Evolutionary conservation across 208 protist genomes (phyloP), one percentile per base, ranked within the genome.

Genomic region (Wallacemonas sp.): DNA sequence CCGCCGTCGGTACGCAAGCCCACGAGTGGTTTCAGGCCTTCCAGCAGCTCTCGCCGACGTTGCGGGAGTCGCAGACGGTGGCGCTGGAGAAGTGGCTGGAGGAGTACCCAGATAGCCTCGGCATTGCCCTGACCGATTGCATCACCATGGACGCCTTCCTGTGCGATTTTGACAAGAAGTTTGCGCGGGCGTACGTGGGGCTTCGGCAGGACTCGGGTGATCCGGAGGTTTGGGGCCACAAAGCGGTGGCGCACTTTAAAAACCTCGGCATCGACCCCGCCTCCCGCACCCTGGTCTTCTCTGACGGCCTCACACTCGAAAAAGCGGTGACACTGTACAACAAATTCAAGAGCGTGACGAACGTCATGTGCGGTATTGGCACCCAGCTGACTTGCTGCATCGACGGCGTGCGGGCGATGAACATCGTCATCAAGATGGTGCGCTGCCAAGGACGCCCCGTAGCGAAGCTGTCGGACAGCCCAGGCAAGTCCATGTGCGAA

Each of bases 11-110:
- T 26, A 96, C 90, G 21, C 90, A 96, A 61, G 90, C 90, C 15
- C 90, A 96, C 55, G 90, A 96, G 72, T 96, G 90, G 90, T 96
- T 92, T 66, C 90, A 96, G 80, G 90, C 90, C 21, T 92, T 92
- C 65, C 90, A 96, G 70, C 90, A 96, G 73, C 77, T 96, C 30
- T 70, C 79, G 4, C 77, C 90, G 33, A 54, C 58, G 27, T 76
- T 96, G 51, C 82, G 82, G 5, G 62, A 66, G 21, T 93, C 80
- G 22, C 90, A 96, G 73, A 77, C 77, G 19, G 54, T 84, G 54
- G 90, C 90, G 62, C 67, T 96, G 39, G 67, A 79, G 68, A 72
- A 61, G 45, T 96, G 90, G 87, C 70, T 96, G 54, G 56, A 66
- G 70, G 86, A 96, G 78, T 96, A 96, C 77, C 90, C 86, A 1